A percentile compares a stretch with the other conserved stretches of the same genome.
phyloP scores from a whole-genome alignment of 495 filamentous ascomycete genomes.

The Aspergillus nanangensis region DNA sequence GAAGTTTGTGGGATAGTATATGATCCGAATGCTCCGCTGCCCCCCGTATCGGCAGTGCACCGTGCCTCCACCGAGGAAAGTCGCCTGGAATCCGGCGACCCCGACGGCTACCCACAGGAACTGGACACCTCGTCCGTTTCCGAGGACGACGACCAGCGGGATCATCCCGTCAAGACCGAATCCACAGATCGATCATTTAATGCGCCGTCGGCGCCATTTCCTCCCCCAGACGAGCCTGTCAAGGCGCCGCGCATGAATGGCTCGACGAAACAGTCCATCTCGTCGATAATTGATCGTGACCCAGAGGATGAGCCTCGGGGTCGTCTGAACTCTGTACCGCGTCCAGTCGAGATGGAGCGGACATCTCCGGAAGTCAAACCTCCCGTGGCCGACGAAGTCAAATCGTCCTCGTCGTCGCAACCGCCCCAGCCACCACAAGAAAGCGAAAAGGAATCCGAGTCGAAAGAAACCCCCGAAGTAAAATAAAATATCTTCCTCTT shows the following conservation, averaged over 20 bases:
- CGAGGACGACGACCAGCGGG: constrained; percentile 26
- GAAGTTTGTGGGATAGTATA: constrained; percentile 43
- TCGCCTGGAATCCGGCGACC: constrained; percentile 27
- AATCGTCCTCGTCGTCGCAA: constrained; percentile 9
- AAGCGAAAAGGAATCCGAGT: constrained; percentile 26
- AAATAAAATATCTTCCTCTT: constrained; percentile 11
- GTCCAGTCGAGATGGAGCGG: constrained; percentile 14
- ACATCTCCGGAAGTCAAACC: constrained; percentile 16
- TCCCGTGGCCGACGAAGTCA: constrained; percentile 23
- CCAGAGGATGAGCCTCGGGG: constrained; percentile 27
- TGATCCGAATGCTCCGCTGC: constrained; percentile 39
- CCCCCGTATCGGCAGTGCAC: constrained; percentile 29
- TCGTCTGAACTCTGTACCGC: constrained; percentile 16
- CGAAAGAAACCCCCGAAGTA: constrained; percentile 17
- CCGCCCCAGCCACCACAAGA: constrained; percentile 3
- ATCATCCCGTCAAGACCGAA: constrained; percentile 30
- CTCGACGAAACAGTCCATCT: constrained; percentile 43
- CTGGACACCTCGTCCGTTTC: constrained; percentile 34
- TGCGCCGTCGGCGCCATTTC: constrained; percentile 11
- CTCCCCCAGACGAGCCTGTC: constrained; percentile 11
- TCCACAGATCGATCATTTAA: constrained; percentile 18
- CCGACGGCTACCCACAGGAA: constrained; percentile 28
- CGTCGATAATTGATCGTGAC: constrained; percentile 41
- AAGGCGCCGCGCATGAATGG: constrained; percentile 16
- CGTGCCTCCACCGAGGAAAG: constrained; percentile 39